Conservation (phyloP, 352 stramenopile species). For the Blastocystis sp. region DNA sequence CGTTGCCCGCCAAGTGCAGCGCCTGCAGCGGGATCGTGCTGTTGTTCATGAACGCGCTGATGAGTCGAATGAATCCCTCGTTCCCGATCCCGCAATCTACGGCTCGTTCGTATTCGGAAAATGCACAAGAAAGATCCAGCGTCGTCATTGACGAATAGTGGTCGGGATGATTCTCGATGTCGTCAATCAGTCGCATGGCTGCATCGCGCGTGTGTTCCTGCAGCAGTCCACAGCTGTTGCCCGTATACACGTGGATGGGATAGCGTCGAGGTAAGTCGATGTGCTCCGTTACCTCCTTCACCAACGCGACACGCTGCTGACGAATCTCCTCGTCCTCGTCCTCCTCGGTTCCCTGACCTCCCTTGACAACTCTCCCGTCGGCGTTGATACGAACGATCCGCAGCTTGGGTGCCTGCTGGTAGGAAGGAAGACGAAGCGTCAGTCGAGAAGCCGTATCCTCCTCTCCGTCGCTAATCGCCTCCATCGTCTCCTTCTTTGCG, state of each 20-base stretch:
- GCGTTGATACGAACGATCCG: background rate
- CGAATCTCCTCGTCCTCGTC: background rate
- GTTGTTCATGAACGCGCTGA: slow-evolving; percentile 31
- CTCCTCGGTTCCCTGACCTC: background rate
- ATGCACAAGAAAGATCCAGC: slow-evolving; percentile 16
- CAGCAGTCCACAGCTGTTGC: background rate
- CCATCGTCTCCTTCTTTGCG: background rate
- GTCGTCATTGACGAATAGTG: background rate
- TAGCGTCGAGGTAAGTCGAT: background rate
- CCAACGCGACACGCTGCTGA: background rate
- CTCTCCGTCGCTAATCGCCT: background rate
- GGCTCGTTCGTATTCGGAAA: background rate
- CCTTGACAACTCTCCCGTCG: background rate
- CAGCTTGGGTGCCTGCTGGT: background rate
- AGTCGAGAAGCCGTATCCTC: background rate
- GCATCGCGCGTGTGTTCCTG: background rate
- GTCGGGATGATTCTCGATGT: background rate
- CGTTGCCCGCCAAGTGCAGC: background rate
- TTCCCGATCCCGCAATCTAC: slow-evolving; percentile 9
- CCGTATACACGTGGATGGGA: background rate
- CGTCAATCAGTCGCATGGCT: background rate
- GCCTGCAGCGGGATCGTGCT: background rate
- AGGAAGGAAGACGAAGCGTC: background rate
- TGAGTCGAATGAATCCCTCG: slow-evolving; percentile 2
- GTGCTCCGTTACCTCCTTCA: background rate